Conservation (phyloP, 1,284 basidiomycete genomes). For the Rhodotorula sp. region DNA sequence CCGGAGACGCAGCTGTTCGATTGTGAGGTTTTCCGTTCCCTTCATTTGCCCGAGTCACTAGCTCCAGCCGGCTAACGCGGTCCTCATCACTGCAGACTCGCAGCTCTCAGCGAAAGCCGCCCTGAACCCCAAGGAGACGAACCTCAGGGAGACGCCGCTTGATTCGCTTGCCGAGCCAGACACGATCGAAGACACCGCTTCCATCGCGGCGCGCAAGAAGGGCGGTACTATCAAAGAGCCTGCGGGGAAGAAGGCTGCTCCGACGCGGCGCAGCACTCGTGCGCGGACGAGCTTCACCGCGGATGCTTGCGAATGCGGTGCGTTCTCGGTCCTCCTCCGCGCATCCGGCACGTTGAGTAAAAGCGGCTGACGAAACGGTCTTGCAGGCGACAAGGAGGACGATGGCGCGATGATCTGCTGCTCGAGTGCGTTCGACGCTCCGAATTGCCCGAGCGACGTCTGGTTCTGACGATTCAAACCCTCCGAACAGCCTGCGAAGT, state of each 20-base stretch:
- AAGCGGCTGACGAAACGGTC: neutral
- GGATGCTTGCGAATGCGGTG: constrained; percentile 28
- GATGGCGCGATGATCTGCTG: constrained; percentile 29
- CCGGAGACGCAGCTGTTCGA: constrained; percentile 32
- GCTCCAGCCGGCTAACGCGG: neutral
- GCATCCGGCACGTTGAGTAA: no score
- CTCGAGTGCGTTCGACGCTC: constrained; percentile 2
- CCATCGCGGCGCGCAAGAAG: neutral
- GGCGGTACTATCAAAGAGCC: no score
- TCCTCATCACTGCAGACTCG: neutral
- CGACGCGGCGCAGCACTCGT: neutral
- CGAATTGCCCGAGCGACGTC: neutral
- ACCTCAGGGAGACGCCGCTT: neutral
- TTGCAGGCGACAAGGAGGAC: constrained; percentile 23
- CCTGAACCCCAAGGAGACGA: neutral
- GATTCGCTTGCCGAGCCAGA: constrained; percentile 10
- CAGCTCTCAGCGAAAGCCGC: constrained; percentile 4
- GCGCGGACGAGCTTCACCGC: neutral
- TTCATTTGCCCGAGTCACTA: neutral
- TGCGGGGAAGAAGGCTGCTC: neutral
- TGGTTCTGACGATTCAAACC: neutral
- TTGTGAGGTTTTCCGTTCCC: neutral
- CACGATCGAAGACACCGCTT: constrained; percentile 3
- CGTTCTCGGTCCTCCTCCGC: neutral
- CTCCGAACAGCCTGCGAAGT: constrained; percentile 17